phyloP scores from a whole-genome alignment of 768 basidiomycete genomes.

The Fomitopsis pulvina region DNA sequence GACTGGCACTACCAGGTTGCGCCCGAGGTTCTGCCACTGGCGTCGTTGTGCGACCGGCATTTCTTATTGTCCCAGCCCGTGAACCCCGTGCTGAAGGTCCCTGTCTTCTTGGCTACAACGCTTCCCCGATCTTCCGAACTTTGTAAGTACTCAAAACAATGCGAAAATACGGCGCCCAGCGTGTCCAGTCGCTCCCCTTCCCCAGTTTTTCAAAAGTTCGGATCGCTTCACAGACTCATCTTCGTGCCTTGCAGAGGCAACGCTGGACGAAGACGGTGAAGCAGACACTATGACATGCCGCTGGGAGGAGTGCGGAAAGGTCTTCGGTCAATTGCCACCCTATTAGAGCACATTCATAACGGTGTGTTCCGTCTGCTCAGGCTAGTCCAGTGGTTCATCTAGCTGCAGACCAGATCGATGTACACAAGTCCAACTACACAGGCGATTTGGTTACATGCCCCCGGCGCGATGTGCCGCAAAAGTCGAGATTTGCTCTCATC shows the following conservation, averaged over 20 bases:
- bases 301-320: slow-evolving; percentile 75
- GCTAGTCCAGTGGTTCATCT: neutral
- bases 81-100: too few relatives aligned
- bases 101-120: too few relatives aligned
- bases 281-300: slow-evolving; percentile 68
- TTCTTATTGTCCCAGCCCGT: too few relatives aligned
- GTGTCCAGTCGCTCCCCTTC: slow-evolving; percentile 32
- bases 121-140: too few relatives aligned
- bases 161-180: slow-evolving; percentile 28
- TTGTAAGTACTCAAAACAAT: too few relatives aligned
- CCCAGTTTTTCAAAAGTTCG: slow-evolving; percentile 25
- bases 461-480: slow-evolving; percentile 76
- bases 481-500: slow-evolving; percentile 83
- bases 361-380: slow-evolving; percentile 39
- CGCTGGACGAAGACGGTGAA: slow-evolving; percentile 11
- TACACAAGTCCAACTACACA: slow-evolving; percentile 77
- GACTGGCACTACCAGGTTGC: too few relatives aligned
- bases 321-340: slow-evolving; percentile 69
- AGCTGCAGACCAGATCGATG: slow-evolving; percentile 67
- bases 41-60: too few relatives aligned
- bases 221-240: slow-evolving; percentile 21
- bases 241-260: slow-evolving; percentile 14
- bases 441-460: slow-evolving; percentile 87
- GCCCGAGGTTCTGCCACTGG: too few relatives aligned
- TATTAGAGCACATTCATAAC: slow-evolving; percentile 80